Evolutionary conservation across 2,329 filamentous ascomycete species (phyloP).

Genomic region (Cucurbitaria berberidis): DNA sequence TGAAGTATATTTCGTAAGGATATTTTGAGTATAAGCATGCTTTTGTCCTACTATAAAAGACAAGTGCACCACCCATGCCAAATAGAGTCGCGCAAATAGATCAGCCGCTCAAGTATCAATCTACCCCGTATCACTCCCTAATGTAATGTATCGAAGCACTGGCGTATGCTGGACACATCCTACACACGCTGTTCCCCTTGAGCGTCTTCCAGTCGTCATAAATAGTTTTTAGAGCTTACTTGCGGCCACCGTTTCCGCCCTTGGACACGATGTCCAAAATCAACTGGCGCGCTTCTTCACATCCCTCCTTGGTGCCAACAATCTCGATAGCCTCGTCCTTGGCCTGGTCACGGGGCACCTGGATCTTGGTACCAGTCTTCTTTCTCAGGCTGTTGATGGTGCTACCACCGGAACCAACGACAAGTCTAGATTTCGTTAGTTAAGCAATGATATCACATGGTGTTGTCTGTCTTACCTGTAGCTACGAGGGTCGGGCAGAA

Average conservation of each 20-base stretch:
- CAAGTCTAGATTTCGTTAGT: slow-evolving; percentile 60
- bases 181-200: neutral
- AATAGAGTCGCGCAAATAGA: neutral
- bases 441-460: neutral
- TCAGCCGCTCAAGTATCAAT: neutral
- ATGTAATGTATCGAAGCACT: neutral
- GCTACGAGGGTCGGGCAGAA: slow-evolving; percentile 85
- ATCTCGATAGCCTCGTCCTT: slow-evolving; percentile 87
- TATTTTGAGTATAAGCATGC: neutral
- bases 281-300: slow-evolving; percentile 85
- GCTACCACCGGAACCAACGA: slow-evolving; percentile 86
- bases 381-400: slow-evolving; percentile 93
- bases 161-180: neutral
- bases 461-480: slow-evolving; percentile 61
- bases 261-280: slow-evolving; percentile 78
- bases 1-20: neutral
- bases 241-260: slow-evolving; percentile 35
- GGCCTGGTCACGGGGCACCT: slow-evolving; percentile 82
- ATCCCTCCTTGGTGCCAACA: slow-evolving; percentile 75
- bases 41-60: neutral
- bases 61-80: neutral
- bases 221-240: slow-evolving; percentile 7
- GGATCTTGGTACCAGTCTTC: slow-evolving; percentile 91
- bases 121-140: neutral
- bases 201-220: neutral